Base-by-base conservation (phyloP, 148 eudicot genomes). In the Chenopodium quinoa region DNA sequence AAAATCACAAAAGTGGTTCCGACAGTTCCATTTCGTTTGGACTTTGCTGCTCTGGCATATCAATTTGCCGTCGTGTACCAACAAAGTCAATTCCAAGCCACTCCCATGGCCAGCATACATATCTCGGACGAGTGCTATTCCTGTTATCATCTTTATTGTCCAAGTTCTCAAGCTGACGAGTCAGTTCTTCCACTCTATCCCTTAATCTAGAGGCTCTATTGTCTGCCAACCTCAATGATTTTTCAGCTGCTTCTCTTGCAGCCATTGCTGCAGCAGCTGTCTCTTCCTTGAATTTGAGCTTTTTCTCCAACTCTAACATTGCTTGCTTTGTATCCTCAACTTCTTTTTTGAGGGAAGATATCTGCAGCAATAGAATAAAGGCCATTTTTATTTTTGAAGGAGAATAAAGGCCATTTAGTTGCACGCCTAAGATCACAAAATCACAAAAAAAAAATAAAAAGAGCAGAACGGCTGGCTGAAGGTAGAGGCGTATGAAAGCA, bases 181-280 rank as follows among this genome's bases (percentile, higher is more conserved):
- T 90, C 62, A 96, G 87, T 84, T 96, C 99, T 87, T 96, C 99
- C 9, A 93, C 90, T 73, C 92, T 86, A 71, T 93, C 99, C 79
- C 98, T 90, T 44, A 96, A 84, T 84, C 98, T 89, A 12, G 98
- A 63, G 12, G 98, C 93, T 77, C 98, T 87, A 50, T 70, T 84
- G 81, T 96, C 99, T 50, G 95, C 97, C 84, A 96, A 82, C 77
- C 90, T 91, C 84, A 96, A 87, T 7, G 99, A 96, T 78, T 93
- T 92, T 86, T 96, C 99, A 79, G 99, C 99, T 58, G 99, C 99
- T 37, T 95, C 97, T 88, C 94, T 86, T 50, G 99, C 99, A 52
- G 97, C 97, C 97, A 95, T 92, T 82, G 99, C 94, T 64, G 97
- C 97, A 17, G 82, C 82, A 62, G 97, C 97, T 54, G 97, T 93